Conservation (phyloP, 768 basidiomycete genomes). For the Hericium rajendrae region DNA sequence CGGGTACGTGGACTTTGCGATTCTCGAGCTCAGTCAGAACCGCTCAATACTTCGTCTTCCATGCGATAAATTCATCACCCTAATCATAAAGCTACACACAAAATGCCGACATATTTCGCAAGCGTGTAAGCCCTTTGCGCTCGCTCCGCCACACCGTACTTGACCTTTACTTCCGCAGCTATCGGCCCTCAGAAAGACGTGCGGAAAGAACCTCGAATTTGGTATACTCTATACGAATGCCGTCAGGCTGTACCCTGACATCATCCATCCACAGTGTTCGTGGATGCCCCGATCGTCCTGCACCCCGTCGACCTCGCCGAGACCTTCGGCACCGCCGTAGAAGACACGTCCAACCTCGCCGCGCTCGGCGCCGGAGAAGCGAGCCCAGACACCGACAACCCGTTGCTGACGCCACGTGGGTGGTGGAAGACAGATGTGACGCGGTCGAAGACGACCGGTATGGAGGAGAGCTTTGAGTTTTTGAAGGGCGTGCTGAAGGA, state of each 20-base stretch:
- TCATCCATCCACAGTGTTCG: constrained; percentile 43
- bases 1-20: not conserved
- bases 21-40: not conserved
- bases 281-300: constrained; percentile 62
- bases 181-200: constrained; percentile 61
- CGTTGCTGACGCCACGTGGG: constrained; percentile 43
- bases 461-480: constrained; percentile 45
- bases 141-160: not conserved
- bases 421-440: constrained; percentile 58
- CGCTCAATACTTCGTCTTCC: not conserved
- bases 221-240: constrained; percentile 27
- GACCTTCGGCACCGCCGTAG: constrained; percentile 13
- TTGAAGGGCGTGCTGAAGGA: constrained; percentile 49
- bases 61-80: not conserved
- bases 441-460: constrained; percentile 40
- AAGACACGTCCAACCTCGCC: constrained; percentile 25
- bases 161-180: constrained; percentile 30
- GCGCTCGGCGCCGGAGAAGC: not conserved
- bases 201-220: constrained; percentile 51
- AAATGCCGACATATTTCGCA: constrained; percentile 58
- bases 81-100: constrained; percentile 43
- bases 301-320: constrained; percentile 50
- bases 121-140: constrained; percentile 38
- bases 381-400: constrained; percentile 22
- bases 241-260: not conserved